Percentiles rank a stretch among this genome's conserved stretches.
These are phyloP conservation scores for Ramaria rubella DNA, from an alignment of 768 basidiomycete species.

Conservation along the genomic window DNA sequence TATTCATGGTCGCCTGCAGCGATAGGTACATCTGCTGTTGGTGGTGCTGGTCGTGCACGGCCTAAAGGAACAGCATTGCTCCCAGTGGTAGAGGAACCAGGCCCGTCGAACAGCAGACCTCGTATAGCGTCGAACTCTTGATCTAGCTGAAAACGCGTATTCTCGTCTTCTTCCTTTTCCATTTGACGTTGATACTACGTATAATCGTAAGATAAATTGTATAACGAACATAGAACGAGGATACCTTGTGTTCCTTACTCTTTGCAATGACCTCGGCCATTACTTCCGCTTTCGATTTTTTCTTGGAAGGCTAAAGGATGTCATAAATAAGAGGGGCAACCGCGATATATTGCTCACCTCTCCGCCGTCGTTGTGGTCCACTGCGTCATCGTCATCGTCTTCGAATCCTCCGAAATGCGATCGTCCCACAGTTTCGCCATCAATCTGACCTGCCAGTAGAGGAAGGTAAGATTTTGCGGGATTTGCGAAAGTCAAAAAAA, in stretches of 20 bases:
- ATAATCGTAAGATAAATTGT: background rate
- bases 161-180: conserved; percentile 79
- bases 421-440: conserved; percentile 54
- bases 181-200: conserved; percentile 77
- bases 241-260: conserved; percentile 91
- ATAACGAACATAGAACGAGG: conserved; percentile 13
- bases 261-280: conserved; percentile 98
- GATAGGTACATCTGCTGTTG: conserved; percentile 12
- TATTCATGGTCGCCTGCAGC: conserved; percentile 58
- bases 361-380: conserved; percentile 45
- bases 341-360: conserved; percentile 28
- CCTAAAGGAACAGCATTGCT: conserved; percentile 33
- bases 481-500: background rate
- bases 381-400: conserved; percentile 59
- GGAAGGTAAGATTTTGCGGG: background rate
- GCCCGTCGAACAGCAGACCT: conserved; percentile 43
- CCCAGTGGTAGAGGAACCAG: conserved; percentile 41
- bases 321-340: background rate
- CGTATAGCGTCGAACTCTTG: conserved; percentile 78
- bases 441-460: conserved; percentile 51
- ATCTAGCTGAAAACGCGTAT: conserved; percentile 82
- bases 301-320: conserved; percentile 57
- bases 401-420: conserved; percentile 85
- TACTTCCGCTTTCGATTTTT: conserved; percentile 91
- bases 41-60: background rate